These are phyloP conservation scores for Fusarium nygamai DNA, from an alignment of 2,329 filamentous ascomycete genomes.

Conservation along the genomic window DNA sequence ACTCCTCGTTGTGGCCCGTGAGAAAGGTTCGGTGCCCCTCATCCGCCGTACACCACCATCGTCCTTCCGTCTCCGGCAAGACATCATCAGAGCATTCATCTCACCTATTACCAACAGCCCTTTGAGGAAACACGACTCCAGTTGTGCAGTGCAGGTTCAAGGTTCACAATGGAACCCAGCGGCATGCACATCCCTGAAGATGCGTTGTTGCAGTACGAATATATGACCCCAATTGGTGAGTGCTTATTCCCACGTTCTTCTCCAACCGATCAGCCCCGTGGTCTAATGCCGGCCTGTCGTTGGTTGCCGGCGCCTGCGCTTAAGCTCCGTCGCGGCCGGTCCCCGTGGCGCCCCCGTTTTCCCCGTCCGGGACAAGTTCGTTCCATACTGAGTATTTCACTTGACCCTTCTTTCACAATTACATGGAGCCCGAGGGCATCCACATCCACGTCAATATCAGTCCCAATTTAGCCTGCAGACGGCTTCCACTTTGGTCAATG, in stretches of 20 bases:
- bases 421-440: conserved; percentile 15
- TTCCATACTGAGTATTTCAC: conserved; percentile 24
- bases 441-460: conserved; percentile 22
- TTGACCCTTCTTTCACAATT: neutral
- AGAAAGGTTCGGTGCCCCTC: conserved; percentile 23
- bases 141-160: conserved; percentile 19
- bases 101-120: conserved; percentile 12
- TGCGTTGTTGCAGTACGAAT: conserved; percentile 54
- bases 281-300: conserved; percentile 54
- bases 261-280: conserved; percentile 60
- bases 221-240: conserved; percentile 67
- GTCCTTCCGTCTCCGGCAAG: conserved; percentile 25
- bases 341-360: conserved; percentile 40
- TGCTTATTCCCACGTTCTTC: conserved; percentile 46
- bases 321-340: conserved; percentile 39
- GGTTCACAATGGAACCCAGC: conserved; percentile 51
- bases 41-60: conserved; percentile 20
- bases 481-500: conserved; percentile 15
- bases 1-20: conserved; percentile 17
- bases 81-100: conserved; percentile 18
- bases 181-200: conserved; percentile 58
- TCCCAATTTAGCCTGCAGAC: conserved; percentile 31
- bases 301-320: conserved; percentile 52
- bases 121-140: conserved; percentile 36
- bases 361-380: conserved; percentile 41